Evolutionary conservation across 768 basidiomycete species (phyloP), one percentile per base, ranked within the genome.

Genomic region (Psilocybe subaeruginosa): DNA sequence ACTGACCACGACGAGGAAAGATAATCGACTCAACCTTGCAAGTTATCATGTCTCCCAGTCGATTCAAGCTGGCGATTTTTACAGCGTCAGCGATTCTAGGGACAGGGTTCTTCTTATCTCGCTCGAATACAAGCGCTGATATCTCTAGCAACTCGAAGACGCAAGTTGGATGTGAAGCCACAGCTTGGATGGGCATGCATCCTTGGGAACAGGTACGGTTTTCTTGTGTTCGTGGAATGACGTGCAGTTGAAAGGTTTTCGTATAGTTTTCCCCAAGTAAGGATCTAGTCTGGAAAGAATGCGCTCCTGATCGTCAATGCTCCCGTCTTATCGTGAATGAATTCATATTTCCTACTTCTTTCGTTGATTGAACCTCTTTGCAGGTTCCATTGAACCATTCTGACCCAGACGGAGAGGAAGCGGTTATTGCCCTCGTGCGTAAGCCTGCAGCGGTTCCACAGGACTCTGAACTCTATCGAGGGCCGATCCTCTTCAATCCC

Each of bases 401-500:
- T 0, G 69, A 78, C 3, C 77, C 79, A 7, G 23, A 67, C 29
- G 78, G 77, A 9, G 69, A 64, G 46, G 73, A 73, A 51, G 81
- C 78, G 3, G 67, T 69, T 30, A 79, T 83, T 33, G 82, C 81
- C 1, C 62, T 83, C 16, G 74, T 77, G 17, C 75, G 79, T 17
- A 70, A 77, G 39, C 77, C 76, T 2, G 73, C 80, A 9, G 59
- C 69, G 0, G 58, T 78, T 1, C 62, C 70, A 3, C 46, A 54
- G 1, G 52, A 43, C 30, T 71, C 72, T 0, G 56, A 66, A 3
- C 61, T 69, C 4, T 83, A 81, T 56, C 74, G 75, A 19, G 82
- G 81, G 0, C 80, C 80, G 1, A 69, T 82, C 12, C 66, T 82
- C 2, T 70, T 80, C 64, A 82, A 82, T 52, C 81, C 80, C 2